These are phyloP conservation scores for Ashbya aceris DNA, from an alignment of 1,139 yeast genomes.

Conservation along the genomic window DNA sequence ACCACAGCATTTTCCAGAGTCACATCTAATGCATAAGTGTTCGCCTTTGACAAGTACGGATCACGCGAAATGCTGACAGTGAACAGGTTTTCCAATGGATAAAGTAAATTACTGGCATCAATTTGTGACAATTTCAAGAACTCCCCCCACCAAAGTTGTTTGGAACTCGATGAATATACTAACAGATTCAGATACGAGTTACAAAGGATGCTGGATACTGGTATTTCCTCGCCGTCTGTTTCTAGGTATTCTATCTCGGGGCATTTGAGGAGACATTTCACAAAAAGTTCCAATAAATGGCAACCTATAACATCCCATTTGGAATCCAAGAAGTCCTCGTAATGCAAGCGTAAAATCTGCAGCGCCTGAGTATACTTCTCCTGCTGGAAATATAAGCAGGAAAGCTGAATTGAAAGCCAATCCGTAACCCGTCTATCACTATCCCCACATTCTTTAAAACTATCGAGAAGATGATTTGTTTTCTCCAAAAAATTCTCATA, in stretches of 20 bases:
- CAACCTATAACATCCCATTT: constrained; percentile 75
- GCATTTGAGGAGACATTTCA: constrained; percentile 51
- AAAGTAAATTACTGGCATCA: constrained; percentile 15
- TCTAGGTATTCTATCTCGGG: constrained; percentile 14
- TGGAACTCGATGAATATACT: constrained; percentile 17
- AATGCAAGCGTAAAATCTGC: constrained; percentile 55
- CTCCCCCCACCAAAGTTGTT: constrained; percentile 22
- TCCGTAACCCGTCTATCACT: constrained; percentile 53
- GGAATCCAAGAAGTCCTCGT: constrained; percentile 52
- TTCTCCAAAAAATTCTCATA: constrained; percentile 20
- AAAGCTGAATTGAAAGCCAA: constrained; percentile 72
- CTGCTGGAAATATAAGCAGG: constrained; percentile 53
- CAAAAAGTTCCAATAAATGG: constrained; percentile 51
- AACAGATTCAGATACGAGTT: constrained; percentile 25
- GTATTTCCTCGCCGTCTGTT: constrained; percentile 23
- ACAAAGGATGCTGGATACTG: constrained; percentile 21
- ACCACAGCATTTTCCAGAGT: constrained; percentile 12
- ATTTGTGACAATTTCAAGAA: constrained; percentile 16
- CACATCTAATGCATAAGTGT: constrained; percentile 18
- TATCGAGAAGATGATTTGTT: constrained; percentile 19
- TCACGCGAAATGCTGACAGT: constrained; percentile 8
- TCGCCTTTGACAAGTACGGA: constrained; percentile 12
- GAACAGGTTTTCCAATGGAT: constrained; percentile 21
- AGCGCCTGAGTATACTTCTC: constrained; percentile 54
- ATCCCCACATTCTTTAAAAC: constrained; percentile 15